These are phyloP conservation scores for Biscogniauxia sp. DNA, from an alignment of 2,329 filamentous ascomycete species.

Conservation along the genomic window DNA sequence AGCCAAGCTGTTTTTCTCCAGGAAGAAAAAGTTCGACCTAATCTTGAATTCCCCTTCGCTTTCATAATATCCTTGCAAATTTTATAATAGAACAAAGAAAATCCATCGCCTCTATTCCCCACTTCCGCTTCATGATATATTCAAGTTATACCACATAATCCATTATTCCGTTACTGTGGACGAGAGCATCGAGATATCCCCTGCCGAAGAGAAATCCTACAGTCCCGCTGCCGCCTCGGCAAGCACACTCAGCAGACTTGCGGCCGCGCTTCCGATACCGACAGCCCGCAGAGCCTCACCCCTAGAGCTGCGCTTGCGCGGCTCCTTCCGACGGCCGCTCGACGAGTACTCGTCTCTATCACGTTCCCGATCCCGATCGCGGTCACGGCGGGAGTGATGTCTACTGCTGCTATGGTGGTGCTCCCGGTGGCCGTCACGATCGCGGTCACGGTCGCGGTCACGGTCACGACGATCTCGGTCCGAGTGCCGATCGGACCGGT, in stretches of 20 bases:
- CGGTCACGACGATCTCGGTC: conserved; percentile 35
- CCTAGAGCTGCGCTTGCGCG: conserved; percentile 45
- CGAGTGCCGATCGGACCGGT: conserved; percentile 34
- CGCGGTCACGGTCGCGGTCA: conserved; percentile 33
- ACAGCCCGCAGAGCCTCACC: conserved; percentile 56
- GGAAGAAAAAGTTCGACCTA: not conserved
- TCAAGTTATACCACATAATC: too few species aligned
- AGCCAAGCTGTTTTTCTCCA: not conserved
- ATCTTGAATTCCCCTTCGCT: not conserved
- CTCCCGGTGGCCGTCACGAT: conserved; percentile 3
- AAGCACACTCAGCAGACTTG: conserved; percentile 55
- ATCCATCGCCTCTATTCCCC: too few species aligned
- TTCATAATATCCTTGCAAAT: too few species aligned
- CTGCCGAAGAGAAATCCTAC: conserved; percentile 7
- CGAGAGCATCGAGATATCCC: too few species aligned
- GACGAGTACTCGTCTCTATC: conserved; percentile 28
- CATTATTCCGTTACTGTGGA: not conserved
- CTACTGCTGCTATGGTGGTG: conserved; percentile 7
- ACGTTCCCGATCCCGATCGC: conserved; percentile 36
- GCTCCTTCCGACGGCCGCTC: conserved; percentile 30
- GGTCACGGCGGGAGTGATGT: conserved; percentile 25
- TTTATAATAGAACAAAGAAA: too few species aligned
- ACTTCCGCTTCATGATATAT: not conserved
- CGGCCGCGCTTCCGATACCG: conserved; percentile 60
- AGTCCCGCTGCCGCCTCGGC: conserved; percentile 50